Evolutionary conservation across 495 filamentous ascomycete species (phyloP).

Genomic region (Parathielavia appendiculata): DNA sequence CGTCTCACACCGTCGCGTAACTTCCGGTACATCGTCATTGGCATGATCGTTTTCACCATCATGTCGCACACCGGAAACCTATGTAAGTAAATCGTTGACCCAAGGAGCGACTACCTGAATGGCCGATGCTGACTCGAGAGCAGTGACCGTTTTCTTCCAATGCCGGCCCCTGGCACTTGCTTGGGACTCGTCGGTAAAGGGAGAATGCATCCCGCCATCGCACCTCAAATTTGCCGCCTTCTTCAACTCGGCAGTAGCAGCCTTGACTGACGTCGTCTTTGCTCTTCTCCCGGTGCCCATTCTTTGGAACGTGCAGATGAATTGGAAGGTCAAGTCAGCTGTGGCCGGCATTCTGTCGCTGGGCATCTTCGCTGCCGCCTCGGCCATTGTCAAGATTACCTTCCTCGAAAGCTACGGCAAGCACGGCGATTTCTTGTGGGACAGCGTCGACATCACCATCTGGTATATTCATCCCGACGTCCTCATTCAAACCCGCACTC

Average conservation of each 20-base stretch:
- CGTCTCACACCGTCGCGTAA: conserved; percentile 35
- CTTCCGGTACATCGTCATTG: conserved; percentile 37
- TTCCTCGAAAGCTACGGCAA: conserved; percentile 37
- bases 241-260: conserved; percentile 32
- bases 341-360: conserved; percentile 41
- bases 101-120: too few relatives aligned
- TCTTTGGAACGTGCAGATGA: conserved; percentile 44
- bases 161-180: conserved; percentile 27
- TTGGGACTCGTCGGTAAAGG: conserved; percentile 30
- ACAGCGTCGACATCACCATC: conserved; percentile 34
- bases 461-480: conserved; percentile 28
- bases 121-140: conserved; percentile 8
- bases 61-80: conserved; percentile 36
- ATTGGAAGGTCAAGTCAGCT: conserved; percentile 36
- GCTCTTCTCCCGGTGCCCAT: conserved; percentile 42
- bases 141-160: conserved; percentile 34
- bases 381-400: conserved; percentile 44
- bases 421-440: conserved; percentile 44
- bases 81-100: conserved; percentile 9
- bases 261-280: conserved; percentile 42
- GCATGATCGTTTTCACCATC: conserved; percentile 32
- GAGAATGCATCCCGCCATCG: conserved; percentile 19
- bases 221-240: conserved; percentile 22
- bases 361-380: conserved; percentile 45
- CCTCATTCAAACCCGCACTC: not conserved